A percentile compares a stretch with the other conserved stretches of the same genome.
These are phyloP conservation scores for Podospora sp. DNA, from an alignment of 495 filamentous ascomycete genomes.

Conservation along the genomic window DNA sequence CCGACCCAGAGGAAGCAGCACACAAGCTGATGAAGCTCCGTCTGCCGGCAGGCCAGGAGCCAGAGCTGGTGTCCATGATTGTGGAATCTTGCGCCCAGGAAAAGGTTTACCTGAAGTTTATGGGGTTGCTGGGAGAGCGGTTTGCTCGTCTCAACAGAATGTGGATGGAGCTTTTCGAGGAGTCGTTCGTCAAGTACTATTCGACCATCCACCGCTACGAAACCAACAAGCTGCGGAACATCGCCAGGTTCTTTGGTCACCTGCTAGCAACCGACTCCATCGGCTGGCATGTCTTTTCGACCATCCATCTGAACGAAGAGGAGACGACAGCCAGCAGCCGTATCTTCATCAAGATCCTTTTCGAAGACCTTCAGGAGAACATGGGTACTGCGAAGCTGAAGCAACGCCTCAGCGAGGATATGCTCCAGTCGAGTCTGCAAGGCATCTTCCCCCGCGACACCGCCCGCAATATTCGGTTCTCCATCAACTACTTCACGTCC, in stretches of 20 bases:
- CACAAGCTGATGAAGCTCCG: constrained; percentile 94
- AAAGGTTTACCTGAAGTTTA: constrained; percentile 95
- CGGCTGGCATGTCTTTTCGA: constrained; percentile 85
- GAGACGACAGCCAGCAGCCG: constrained; percentile 93
- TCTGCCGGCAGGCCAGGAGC: constrained; percentile 83
- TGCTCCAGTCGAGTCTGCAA: constrained; percentile 73
- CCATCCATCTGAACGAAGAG: constrained; percentile 90
- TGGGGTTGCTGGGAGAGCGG: constrained; percentile 88
- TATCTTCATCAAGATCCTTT: constrained; percentile 98
- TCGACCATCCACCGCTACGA: constrained; percentile 97
- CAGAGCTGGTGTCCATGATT: constrained; percentile 92
- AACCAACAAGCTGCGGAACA: constrained; percentile 90
- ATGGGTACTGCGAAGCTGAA: constrained; percentile 80
- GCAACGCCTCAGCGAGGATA: constrained; percentile 73
- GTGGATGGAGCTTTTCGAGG: constrained; percentile 90
- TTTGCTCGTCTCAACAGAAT: constrained; percentile 94
- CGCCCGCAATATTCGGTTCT: constrained; percentile 87
- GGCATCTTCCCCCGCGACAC: constrained; percentile 92
- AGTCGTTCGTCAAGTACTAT: constrained; percentile 88
- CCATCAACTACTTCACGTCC: constrained; percentile 98
- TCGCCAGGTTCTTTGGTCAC: constrained; percentile 93
- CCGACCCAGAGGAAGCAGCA: constrained; percentile 91
- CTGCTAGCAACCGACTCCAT: constrained; percentile 84
- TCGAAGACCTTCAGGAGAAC: constrained; percentile 87
- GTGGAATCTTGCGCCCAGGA: constrained; percentile 96